These are phyloP conservation scores for Pleurotus sapidus DNA, from an alignment of 768 basidiomycete genomes.

Conservation along the genomic window DNA sequence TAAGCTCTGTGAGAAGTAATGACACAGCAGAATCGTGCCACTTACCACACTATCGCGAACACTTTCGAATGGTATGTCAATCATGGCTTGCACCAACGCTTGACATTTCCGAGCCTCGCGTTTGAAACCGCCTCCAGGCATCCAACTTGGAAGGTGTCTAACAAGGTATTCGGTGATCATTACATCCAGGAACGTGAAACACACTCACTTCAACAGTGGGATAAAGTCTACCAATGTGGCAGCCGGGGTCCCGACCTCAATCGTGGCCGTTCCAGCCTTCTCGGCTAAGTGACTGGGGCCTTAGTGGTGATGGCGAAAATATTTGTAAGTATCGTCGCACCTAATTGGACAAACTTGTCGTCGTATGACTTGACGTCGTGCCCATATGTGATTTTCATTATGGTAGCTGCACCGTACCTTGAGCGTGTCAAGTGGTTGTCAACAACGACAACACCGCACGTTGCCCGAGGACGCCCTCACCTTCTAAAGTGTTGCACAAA, in stretches of 20 bases:
- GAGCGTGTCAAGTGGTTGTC: background rate
- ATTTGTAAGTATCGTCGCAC: conserved; percentile 19
- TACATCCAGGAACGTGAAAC: background rate
- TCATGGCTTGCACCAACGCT: conserved; percentile 44
- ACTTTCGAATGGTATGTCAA: conserved; percentile 41
- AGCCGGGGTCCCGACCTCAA: conserved; percentile 42
- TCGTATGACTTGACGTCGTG: conserved; percentile 40
- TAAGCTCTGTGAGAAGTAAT: background rate
- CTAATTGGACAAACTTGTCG: conserved; percentile 40
- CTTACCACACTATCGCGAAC: conserved; percentile 2
- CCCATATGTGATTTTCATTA: conserved; percentile 48
- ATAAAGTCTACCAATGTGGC: conserved; percentile 50
- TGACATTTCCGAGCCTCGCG: conserved; percentile 38
- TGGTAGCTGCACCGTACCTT: conserved; percentile 46
- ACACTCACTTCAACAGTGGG: conserved; percentile 37
- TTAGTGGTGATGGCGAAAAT: too few species aligned
- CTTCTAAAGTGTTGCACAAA: conserved; percentile 43
- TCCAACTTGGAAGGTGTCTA: conserved; percentile 50
- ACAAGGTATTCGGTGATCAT: background rate
- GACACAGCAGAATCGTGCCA: background rate
- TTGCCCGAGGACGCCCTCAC: conserved; percentile 17
- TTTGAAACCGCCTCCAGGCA: conserved; percentile 45
- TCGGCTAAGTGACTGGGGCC: conserved; percentile 28
- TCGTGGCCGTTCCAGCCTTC: conserved; percentile 41
- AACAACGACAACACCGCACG: background rate